Conservation (phyloP, 345 rosid genomes). For the Dovyalis caffra region DNA sequence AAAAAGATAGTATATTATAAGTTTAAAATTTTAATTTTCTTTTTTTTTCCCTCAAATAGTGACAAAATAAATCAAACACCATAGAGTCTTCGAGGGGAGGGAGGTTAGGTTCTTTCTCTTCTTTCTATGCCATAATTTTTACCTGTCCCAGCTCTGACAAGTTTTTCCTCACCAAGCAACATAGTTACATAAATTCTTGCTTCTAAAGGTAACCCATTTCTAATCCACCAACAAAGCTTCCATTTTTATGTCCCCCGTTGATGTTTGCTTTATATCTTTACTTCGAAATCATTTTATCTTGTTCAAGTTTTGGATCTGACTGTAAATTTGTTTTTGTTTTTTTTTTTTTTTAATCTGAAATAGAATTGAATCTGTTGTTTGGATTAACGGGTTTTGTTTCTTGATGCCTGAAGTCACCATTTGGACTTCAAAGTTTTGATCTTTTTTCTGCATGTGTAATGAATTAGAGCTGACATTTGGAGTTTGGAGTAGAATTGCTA, state of each 20-base stretch:
- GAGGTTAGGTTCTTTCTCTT: constrained; percentile 10
- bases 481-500: background rate
- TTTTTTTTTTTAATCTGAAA: constrained; percentile 9
- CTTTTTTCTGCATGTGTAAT: constrained; percentile 5
- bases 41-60: background rate
- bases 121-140: constrained; percentile 12
- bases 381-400: constrained; percentile 22
- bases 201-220: constrained; percentile 28
- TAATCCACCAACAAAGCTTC: constrained; percentile 16
- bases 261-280: constrained; percentile 4
- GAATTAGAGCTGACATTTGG: constrained; percentile 15
- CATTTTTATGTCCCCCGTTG: constrained; percentile 14
- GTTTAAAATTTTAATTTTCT: background rate
- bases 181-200: constrained; percentile 12
- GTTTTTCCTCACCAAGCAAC: constrained; percentile 10
- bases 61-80: constrained; percentile 24
- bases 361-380: constrained; percentile 2
- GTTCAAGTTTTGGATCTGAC: constrained; percentile 33
- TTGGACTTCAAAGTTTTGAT: constrained; percentile 16
- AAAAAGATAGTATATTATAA: background rate
- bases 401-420: constrained; percentile 17
- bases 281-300: constrained; percentile 2
- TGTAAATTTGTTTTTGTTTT: constrained; percentile 14
- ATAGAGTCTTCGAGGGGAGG: constrained; percentile 3
- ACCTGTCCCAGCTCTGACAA: constrained; percentile 12